phyloP scores from a whole-genome alignment of 1,139 yeast genomes.

The Ogataea hybrid region DNA sequence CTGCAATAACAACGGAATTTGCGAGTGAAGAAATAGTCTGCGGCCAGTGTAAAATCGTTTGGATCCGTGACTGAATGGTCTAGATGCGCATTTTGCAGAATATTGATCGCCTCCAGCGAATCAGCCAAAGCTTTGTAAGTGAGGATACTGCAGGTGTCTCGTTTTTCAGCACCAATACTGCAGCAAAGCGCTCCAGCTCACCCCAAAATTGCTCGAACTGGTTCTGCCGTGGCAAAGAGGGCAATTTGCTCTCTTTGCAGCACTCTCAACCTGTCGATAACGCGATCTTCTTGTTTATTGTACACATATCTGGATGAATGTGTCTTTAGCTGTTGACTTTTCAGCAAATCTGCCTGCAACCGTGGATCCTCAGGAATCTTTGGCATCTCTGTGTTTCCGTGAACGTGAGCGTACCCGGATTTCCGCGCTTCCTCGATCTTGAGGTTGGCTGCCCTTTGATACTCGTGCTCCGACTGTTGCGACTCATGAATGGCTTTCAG shows the following conservation, averaged over 20 bases:
- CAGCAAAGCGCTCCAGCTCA: conserved; percentile 12
- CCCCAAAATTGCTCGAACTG: conserved; percentile 8
- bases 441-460: background rate
- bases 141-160: conserved; percentile 9
- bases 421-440: background rate
- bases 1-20: conserved; percentile 7
- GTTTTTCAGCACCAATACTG: conserved; percentile 11
- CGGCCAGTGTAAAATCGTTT: conserved; percentile 12
- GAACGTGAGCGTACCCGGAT: background rate
- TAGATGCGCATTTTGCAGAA: conserved; percentile 4
- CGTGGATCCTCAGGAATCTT: conserved; percentile 2
- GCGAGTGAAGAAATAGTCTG: conserved; percentile 16
- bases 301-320: conserved; percentile 10
- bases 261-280: conserved; percentile 8
- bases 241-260: background rate
- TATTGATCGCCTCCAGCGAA: conserved; percentile 13
- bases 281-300: conserved; percentile 5
- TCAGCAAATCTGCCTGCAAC: conserved; percentile 4
- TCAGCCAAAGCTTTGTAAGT: conserved; percentile 14
- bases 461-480: background rate
- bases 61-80: conserved; percentile 14
- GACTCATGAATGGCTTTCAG: conserved; percentile 1
- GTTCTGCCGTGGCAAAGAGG: background rate
- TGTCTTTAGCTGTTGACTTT: conserved; percentile 1
- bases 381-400: background rate